Percentiles rank a stretch among this genome's conserved stretches.
Evolutionary conservation across 192 early-diverging fungal species (phyloP).

Genomic region (Coemansia sp.): DNA sequence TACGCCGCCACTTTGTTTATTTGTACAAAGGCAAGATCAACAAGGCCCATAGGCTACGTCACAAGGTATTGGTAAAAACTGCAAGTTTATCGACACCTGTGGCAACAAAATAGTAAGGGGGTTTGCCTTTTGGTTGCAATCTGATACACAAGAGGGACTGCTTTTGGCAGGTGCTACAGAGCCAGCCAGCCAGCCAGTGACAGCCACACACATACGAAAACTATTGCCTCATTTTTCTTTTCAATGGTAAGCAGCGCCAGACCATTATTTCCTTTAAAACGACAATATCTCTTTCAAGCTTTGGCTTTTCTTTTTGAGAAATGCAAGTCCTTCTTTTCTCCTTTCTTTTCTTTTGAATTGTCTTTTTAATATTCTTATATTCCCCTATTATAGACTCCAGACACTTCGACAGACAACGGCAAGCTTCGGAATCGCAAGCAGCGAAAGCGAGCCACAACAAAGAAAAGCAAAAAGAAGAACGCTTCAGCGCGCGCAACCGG

Average conservation of each 20-base stretch:
- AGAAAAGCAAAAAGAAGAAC: not conserved
- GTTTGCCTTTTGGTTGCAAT: too few species aligned
- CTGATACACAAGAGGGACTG: too few species aligned
- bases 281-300: not conserved
- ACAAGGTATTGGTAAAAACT: too few species aligned
- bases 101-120: too few species aligned
- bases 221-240: too few species aligned
- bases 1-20: too few species aligned
- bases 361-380: not conserved
- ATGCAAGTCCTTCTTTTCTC: not conserved
- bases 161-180: too few species aligned
- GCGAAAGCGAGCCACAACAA: not conserved
- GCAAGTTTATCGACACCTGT: too few species aligned
- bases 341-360: not conserved
- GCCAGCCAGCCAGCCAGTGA: too few species aligned
- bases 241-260: not conserved
- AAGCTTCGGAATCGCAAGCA: conserved; percentile 6
- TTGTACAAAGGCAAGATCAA: too few species aligned
- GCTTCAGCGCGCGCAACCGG: not conserved
- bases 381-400: not conserved
- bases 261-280: not conserved
- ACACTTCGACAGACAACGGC: not conserved
- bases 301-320: not conserved
- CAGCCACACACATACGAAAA: too few species aligned
- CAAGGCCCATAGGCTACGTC: too few species aligned